These are phyloP conservation scores for Fusarium sublunatum DNA, from an alignment of 2,329 filamentous ascomycete genomes.

Conservation along the genomic window DNA sequence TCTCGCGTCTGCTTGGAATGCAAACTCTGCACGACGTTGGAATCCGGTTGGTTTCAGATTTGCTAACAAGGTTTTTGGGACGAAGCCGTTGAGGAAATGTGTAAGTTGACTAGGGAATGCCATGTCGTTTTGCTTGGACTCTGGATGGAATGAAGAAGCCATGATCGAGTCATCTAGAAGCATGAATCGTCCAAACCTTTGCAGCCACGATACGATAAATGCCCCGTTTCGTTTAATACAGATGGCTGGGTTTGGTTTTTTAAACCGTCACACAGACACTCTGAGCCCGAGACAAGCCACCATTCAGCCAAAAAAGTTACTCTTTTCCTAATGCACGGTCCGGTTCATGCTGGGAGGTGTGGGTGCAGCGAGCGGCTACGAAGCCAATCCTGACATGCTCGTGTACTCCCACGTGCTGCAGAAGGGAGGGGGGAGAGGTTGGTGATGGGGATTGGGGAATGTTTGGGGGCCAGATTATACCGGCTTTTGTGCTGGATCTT, in stretches of 20 bases:
- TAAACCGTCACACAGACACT: not conserved
- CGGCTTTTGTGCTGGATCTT: conserved; percentile 32
- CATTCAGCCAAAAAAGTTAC: not conserved
- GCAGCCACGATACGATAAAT: not conserved
- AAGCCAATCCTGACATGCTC: conserved; percentile 33
- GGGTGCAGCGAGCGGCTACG: conserved; percentile 40
- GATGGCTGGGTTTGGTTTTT: not conserved
- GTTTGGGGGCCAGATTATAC: conserved; percentile 33
- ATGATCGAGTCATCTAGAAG: not conserved
- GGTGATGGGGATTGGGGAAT: conserved; percentile 6
- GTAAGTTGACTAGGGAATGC: not conserved
- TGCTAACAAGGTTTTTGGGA: not conserved
- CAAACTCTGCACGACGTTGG: conserved; percentile 29
- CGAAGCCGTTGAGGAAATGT: conserved; percentile 3
- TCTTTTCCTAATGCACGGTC: conserved; percentile 7
- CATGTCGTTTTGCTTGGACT: not conserved
- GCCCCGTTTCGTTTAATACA: not conserved
- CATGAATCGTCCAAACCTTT: conserved; percentile 1
- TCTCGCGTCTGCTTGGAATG: conserved; percentile 20
- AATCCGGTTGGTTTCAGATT: conserved; percentile 30
- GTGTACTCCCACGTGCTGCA: conserved; percentile 33
- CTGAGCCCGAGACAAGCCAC: conserved; percentile 1
- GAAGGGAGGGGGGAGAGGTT: conserved; percentile 17
- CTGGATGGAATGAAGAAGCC: not conserved
- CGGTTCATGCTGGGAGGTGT: conserved; percentile 26